These are phyloP conservation scores for Mangifera indica DNA, from an alignment of 345 rosid genomes.

Conservation along the genomic window DNA sequence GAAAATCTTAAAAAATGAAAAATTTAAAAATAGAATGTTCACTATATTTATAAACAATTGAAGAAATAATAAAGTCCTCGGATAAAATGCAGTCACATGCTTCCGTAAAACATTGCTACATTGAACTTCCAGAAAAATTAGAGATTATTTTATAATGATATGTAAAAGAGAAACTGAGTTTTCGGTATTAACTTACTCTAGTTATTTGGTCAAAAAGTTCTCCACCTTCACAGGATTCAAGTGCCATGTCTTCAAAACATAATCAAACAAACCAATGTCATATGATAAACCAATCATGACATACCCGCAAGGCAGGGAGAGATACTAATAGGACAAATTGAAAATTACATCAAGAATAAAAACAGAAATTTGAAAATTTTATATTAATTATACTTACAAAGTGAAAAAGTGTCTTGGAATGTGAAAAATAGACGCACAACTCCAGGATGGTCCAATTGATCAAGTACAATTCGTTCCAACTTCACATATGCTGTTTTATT, in stretches of 20 bases:
- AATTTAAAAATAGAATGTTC: neutral
- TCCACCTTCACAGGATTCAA: slow-evolving; percentile 97
- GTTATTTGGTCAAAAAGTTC: slow-evolving; percentile 98
- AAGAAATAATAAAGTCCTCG: neutral
- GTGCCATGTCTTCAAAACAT: slow-evolving; percentile 81
- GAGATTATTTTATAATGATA: slow-evolving; percentile 7
- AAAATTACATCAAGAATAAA: slow-evolving; percentile 7
- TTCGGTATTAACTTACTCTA: slow-evolving; percentile 57
- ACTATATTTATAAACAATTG: neutral
- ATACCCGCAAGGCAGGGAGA: slow-evolving; percentile 18
- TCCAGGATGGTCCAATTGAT: slow-evolving; percentile 97
- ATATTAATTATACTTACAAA: slow-evolving; percentile 60
- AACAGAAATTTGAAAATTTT: slow-evolving; percentile 7
- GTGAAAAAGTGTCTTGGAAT: slow-evolving; percentile 83
- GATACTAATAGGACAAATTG: neutral
- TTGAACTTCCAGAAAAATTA: neutral
- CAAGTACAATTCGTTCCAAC: slow-evolving; percentile 92
- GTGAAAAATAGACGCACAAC: slow-evolving; percentile 84
- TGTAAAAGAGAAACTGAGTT: slow-evolving; percentile 3
- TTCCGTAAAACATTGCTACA: neutral
- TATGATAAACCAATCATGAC: slow-evolving; percentile 6
- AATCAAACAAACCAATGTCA: slow-evolving; percentile 32
- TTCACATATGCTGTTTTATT: slow-evolving; percentile 95
- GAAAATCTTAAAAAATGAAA: neutral
- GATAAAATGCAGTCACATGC: neutral